phyloP scores from a whole-genome alignment of 768 basidiomycete species.

The Pleurotus ostreatus region DNA sequence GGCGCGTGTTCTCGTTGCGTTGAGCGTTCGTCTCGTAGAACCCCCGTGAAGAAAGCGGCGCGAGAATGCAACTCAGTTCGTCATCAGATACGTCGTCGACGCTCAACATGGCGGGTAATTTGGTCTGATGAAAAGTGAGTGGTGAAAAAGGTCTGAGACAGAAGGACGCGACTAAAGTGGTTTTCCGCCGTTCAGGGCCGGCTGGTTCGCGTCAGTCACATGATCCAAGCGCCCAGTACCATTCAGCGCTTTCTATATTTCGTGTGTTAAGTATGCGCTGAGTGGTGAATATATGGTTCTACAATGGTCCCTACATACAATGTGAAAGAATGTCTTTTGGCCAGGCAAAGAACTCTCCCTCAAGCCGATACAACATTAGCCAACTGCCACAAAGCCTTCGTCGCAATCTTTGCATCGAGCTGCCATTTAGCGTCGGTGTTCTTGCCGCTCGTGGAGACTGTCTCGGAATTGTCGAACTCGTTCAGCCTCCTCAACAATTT shows the following conservation, averaged over 20 bases:
- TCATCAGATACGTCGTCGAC: not conserved
- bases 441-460: constrained; percentile 63
- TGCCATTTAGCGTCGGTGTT: constrained; percentile 82
- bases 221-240: too few relatives aligned
- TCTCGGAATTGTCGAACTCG: constrained; percentile 70
- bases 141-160: not conserved
- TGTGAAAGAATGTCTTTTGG: too few relatives aligned
- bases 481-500: constrained; percentile 72
- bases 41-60: not conserved
- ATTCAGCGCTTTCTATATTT: too few relatives aligned
- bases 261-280: too few relatives aligned
- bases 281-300: too few relatives aligned
- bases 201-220: constrained; percentile 5
- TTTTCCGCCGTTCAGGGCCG: constrained; percentile 5
- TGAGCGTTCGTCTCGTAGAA: not conserved
- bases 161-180: too few relatives aligned
- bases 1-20: not conserved
- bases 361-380: constrained; percentile 12
- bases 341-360: not conserved
- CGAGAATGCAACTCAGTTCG: constrained; percentile 6
- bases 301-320: too few relatives aligned
- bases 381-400: constrained; percentile 17
- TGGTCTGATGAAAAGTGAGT: not conserved
- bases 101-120: not conserved
- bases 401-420: constrained; percentile 32